Evolutionary conservation across 768 basidiomycete species (phyloP).

Genomic region (Leucosporidium yakuticum): DNA sequence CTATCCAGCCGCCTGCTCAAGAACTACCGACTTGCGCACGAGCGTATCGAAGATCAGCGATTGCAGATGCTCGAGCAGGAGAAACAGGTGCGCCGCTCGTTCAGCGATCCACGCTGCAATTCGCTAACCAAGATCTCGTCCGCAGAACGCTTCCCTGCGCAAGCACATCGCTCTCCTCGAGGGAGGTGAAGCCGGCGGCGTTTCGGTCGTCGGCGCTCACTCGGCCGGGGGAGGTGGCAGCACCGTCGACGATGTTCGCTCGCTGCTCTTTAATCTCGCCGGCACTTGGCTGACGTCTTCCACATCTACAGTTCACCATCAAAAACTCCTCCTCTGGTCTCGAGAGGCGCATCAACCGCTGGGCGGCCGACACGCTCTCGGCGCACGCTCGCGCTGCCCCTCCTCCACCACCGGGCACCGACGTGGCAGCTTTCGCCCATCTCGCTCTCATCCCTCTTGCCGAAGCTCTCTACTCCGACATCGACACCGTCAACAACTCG

Average conservation of each 20-base stretch:
- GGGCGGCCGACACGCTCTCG: slow-evolving; percentile 71
- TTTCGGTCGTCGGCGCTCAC: slow-evolving; percentile 27
- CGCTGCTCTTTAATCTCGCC: background rate
- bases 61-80: slow-evolving; percentile 30
- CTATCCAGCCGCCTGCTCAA: no score
- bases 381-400: slow-evolving; percentile 53
- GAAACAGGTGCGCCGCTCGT: slow-evolving; percentile 15
- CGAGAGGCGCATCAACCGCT: slow-evolving; percentile 76
- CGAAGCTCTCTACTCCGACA: slow-evolving; percentile 48
- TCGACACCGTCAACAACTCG: slow-evolving; percentile 40
- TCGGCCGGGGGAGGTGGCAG: slow-evolving; percentile 26
- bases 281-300: slow-evolving; percentile 46
- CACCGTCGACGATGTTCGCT: slow-evolving; percentile 31
- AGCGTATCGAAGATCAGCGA: slow-evolving; percentile 22
- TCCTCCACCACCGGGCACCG: slow-evolving; percentile 55
- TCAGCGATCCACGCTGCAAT: background rate
- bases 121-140: background rate
- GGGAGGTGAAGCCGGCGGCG: slow-evolving; percentile 49
- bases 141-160: slow-evolving; percentile 65
- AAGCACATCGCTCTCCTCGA: slow-evolving; percentile 67
- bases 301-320: slow-evolving; percentile 67
- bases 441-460: slow-evolving; percentile 46
- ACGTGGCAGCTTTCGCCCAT: slow-evolving; percentile 53
- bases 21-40: no score
- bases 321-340: slow-evolving; percentile 79